These are phyloP conservation scores for Wallacemonas rigidus DNA, from an alignment of 208 protist species.

Conservation along the genomic window DNA sequence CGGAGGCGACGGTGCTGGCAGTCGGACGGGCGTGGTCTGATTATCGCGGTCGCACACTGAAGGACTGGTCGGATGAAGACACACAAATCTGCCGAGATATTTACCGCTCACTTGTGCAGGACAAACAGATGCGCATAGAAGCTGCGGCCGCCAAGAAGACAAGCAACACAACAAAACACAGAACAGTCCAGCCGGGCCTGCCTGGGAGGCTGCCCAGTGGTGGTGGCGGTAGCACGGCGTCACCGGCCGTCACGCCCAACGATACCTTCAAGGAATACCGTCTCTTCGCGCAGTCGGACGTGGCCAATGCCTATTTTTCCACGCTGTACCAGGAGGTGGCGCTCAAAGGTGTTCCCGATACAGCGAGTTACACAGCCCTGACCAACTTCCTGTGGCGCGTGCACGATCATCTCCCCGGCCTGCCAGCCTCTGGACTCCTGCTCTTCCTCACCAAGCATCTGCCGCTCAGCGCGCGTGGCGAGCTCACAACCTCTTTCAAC, in stretches of 20 bases:
- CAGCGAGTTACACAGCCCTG: constrained; percentile 31
- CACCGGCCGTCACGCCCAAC: too few species aligned
- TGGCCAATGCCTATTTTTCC: constrained; percentile 65
- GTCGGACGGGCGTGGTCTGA: constrained; percentile 16
- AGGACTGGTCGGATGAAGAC: not conserved
- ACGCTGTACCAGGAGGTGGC: constrained; percentile 67
- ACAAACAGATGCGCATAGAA: not conserved
- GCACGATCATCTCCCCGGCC: constrained; percentile 35
- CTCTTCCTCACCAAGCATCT: constrained; percentile 19
- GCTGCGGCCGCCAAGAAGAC: not conserved
- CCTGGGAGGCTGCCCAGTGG: too few species aligned
- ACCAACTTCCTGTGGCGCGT: constrained; percentile 50
- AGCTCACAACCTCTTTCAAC: constrained; percentile 11
- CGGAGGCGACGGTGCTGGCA: constrained; percentile 5
- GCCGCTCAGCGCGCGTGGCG: not conserved
- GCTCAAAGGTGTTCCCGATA: constrained; percentile 29
- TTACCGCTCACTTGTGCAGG: not conserved
- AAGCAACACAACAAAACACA: not conserved
- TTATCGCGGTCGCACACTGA: not conserved
- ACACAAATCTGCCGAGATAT: not conserved
- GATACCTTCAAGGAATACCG: constrained; percentile 41
- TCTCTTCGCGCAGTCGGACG: constrained; percentile 36
- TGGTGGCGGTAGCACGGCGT: not conserved
- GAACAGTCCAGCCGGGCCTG: not conserved
- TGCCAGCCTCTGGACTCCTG: constrained; percentile 40